Evolutionary conservation across 495 filamentous ascomycete species (phyloP).

Genomic region (Aspergillus diversus): DNA sequence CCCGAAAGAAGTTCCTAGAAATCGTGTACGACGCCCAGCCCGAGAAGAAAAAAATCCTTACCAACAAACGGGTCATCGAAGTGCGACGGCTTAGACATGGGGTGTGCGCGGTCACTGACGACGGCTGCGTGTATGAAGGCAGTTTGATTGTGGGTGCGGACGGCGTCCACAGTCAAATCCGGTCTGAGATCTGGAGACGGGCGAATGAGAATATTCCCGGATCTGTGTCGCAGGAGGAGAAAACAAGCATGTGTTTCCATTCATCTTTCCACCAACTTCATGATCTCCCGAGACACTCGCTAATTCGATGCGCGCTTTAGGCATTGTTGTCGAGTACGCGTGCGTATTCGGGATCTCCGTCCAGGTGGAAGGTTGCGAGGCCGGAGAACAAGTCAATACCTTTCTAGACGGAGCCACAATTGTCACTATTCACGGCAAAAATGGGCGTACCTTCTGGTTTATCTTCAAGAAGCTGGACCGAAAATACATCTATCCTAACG

Average conservation of each 20-base stretch:
- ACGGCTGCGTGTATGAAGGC: constrained; percentile 29
- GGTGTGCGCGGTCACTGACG: constrained; percentile 1
- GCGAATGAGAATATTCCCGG: background rate
- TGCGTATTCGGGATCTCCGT: constrained; percentile 15
- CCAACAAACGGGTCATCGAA: background rate
- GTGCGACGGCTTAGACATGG: background rate
- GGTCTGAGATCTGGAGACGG: constrained; percentile 34
- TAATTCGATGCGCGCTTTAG: background rate
- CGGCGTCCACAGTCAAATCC: constrained; percentile 49
- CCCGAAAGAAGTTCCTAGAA: constrained; percentile 1
- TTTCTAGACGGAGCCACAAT: background rate
- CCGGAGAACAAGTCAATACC: constrained; percentile 12
- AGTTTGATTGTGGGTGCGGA: constrained; percentile 52
- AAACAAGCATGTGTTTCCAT: background rate
- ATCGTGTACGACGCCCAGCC: constrained; percentile 9
- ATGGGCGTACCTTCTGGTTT: constrained; percentile 30
- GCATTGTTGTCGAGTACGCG: constrained; percentile 10
- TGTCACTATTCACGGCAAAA: constrained; percentile 22
- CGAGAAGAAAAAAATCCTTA: constrained; percentile 8
- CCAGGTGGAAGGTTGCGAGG: background rate
- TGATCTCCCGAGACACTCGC: background rate
- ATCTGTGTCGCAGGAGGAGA: constrained; percentile 4
- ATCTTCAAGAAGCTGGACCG: constrained; percentile 47
- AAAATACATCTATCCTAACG: constrained; percentile 22
- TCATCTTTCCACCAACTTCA: too few relatives aligned